Conservation (phyloP, 1,284 basidiomycete genomes). For the Cutaneotrichosporon sp. region DNA sequence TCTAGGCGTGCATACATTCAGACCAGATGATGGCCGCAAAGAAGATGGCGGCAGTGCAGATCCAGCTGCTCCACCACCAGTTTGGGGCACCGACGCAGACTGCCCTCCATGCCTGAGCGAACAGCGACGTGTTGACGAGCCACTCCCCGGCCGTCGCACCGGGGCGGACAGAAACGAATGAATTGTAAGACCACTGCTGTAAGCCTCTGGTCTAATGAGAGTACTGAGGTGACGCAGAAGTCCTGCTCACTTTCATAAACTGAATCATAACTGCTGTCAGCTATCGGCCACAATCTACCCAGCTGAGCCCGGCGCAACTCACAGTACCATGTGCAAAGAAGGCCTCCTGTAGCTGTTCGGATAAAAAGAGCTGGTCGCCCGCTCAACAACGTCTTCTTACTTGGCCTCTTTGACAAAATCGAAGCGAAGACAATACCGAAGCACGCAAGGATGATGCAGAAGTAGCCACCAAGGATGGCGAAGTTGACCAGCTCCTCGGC, state of each 20-base stretch:
- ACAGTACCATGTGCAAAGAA: conserved; percentile 60
- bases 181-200: conserved; percentile 57
- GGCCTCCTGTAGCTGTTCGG: conserved; percentile 31
- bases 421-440: conserved; percentile 49
- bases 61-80: conserved; percentile 72
- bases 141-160: conserved; percentile 52
- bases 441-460: conserved; percentile 50
- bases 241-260: conserved; percentile 53
- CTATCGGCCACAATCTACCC: no score
- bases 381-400: conserved; percentile 18
- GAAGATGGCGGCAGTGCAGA: conserved; percentile 63
- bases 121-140: conserved; percentile 60
- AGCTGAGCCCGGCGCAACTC: conserved; percentile 33
- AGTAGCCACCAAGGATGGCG: conserved; percentile 54
- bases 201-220: neutral
- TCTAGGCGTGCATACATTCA: conserved; percentile 52
- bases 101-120: conserved; percentile 59
- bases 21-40: conserved; percentile 60
- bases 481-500: conserved; percentile 43
- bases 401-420: conserved; percentile 24
- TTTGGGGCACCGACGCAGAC: conserved; percentile 54
- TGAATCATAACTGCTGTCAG: conserved; percentile 50
- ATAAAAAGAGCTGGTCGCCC: conserved; percentile 40
- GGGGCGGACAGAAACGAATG: conserved; percentile 47
- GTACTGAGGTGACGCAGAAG: neutral